phyloP scores from a whole-genome alignment of 2,329 filamentous ascomycete species.

The Colletotrichum sp. region DNA sequence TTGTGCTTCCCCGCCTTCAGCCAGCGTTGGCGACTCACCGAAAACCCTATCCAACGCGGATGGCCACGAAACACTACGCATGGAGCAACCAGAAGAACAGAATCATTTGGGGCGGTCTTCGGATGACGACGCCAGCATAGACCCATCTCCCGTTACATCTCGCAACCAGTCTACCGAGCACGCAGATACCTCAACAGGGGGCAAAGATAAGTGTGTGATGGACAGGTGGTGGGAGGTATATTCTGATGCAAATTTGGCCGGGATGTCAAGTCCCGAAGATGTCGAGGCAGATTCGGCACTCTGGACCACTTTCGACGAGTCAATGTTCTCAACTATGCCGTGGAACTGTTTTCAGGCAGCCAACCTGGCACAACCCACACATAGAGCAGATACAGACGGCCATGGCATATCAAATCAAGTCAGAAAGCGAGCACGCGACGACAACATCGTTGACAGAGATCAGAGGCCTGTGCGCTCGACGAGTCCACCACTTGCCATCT shows the following conservation, averaged over 20 bases:
- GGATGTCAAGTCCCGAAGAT: background rate
- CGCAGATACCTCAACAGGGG: background rate
- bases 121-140: background rate
- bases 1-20: background rate
- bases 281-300: background rate
- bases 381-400: fast-evolving
- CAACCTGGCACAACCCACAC: background rate
- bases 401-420: fast-evolving
- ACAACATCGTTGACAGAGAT: background rate
- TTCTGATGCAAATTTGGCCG: background rate
- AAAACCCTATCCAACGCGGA: background rate
- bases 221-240: background rate
- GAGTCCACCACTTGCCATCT: background rate
- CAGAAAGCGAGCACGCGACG: background rate
- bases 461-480: background rate
- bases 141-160: background rate
- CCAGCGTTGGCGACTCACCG: background rate
- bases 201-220: background rate
- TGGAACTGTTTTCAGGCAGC: background rate
- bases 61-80: background rate
- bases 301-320: background rate
- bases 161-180: fast-evolving
- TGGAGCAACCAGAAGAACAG: background rate
- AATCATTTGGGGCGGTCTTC: background rate
- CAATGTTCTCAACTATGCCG: background rate